Percentiles rank a stretch among this genome's conserved stretches.
Evolutionary conservation across 2,329 filamentous ascomycete species (phyloP).

Genomic region (Alternaria triticimaculans): DNA sequence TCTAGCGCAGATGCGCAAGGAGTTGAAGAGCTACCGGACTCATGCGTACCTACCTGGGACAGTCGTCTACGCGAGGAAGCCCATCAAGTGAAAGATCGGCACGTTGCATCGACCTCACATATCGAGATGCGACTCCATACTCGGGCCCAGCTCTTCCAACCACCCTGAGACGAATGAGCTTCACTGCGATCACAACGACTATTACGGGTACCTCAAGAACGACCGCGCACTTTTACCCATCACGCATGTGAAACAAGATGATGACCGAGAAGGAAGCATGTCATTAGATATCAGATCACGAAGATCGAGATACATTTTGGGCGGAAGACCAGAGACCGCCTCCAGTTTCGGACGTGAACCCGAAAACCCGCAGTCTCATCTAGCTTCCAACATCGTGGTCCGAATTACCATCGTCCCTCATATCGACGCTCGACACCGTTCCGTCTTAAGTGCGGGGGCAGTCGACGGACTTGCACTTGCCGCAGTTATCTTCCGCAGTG

Average conservation of each 20-base stretch:
- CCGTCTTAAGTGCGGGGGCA: neutral
- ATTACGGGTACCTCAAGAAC: rapidly evolving
- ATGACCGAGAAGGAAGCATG: neutral
- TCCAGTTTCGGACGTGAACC: neutral
- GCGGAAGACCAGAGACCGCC: neutral
- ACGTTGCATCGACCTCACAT: neutral
- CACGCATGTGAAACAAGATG: neutral
- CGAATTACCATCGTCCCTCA: neutral
- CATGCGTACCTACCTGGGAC: conserved; percentile 48
- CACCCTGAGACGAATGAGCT: neutral
- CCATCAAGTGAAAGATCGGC: conserved; percentile 15
- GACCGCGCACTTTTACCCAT: neutral
- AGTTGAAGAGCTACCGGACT: conserved; percentile 39
- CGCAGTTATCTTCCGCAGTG: neutral
- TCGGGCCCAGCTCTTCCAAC: neutral
- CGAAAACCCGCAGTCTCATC: neutral
- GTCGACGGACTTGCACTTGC: neutral
- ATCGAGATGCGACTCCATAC: neutral
- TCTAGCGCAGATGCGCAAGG: conserved; percentile 46
- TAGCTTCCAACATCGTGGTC: neutral
- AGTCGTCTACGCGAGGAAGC: conserved; percentile 47
- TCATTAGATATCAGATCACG: neutral
- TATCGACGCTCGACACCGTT: neutral
- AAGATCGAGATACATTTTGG: neutral
- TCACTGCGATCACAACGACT: neutral